Evolutionary conservation across 306 rosid species (phyloP).

Genomic region (Sicyos baderoa): DNA sequence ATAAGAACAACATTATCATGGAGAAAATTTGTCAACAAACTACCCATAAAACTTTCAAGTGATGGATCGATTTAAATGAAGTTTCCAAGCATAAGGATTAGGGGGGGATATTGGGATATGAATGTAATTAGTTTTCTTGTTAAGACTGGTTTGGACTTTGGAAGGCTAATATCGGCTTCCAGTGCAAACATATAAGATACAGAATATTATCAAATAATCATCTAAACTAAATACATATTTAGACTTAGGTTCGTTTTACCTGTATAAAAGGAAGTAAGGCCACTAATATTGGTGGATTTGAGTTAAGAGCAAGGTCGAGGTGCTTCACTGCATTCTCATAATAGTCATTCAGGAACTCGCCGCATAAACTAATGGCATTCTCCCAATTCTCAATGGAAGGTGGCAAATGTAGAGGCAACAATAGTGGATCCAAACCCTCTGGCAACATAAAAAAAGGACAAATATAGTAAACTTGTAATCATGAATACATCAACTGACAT

Average conservation of each 20-base stretch:
- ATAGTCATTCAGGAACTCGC: slow-evolving; percentile 35
- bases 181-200: neutral
- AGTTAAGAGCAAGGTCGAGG: slow-evolving; percentile 45
- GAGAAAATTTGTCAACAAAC: neutral
- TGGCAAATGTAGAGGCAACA: slow-evolving; percentile 62
- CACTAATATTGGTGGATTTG: slow-evolving; percentile 34
- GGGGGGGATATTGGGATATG: neutral
- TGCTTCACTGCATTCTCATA: slow-evolving; percentile 49
- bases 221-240: neutral
- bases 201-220: slow-evolving; percentile 12
- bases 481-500: neutral
- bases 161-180: neutral
- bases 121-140: neutral
- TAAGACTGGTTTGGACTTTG: neutral
- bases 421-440: slow-evolving; percentile 54
- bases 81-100: neutral
- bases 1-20: neutral
- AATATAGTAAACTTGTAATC: neutral
- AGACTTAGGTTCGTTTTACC: slow-evolving; percentile 38
- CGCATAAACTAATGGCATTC: slow-evolving; percentile 32
- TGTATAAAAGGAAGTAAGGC: slow-evolving; percentile 73
- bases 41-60: neutral
- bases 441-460: slow-evolving; percentile 12
- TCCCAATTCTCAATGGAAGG: slow-evolving; percentile 27
- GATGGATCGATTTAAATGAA: neutral